Evolutionary conservation across 768 basidiomycete species (phyloP).

Genomic region (Hemileccinum rubropunctum): DNA sequence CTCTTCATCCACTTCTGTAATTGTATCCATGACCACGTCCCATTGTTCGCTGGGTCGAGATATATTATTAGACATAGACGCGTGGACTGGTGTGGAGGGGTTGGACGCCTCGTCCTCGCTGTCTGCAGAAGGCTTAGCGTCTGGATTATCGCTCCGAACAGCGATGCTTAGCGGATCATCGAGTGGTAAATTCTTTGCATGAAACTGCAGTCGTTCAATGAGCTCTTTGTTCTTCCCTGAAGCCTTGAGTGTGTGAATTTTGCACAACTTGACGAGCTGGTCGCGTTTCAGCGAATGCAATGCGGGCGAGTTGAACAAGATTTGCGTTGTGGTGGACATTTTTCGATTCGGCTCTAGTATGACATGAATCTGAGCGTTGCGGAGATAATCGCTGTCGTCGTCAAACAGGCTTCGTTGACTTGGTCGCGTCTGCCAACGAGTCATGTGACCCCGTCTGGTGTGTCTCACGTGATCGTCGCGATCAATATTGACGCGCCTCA

Average conservation of each 20-base stretch:
- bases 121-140: constrained; percentile 28
- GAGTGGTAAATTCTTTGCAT: constrained; percentile 61
- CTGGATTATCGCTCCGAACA: constrained; percentile 45
- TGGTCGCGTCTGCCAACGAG: not conserved
- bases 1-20: constrained; percentile 61
- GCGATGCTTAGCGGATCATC: constrained; percentile 57
- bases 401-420: constrained; percentile 14
- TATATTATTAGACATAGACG: constrained; percentile 18
- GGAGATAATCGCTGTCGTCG: constrained; percentile 1
- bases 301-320: constrained; percentile 82
- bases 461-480: constrained; percentile 17
- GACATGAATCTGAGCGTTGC: constrained; percentile 5
- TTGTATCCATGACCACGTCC: constrained; percentile 86
- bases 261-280: constrained; percentile 83
- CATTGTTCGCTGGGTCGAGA: constrained; percentile 76
- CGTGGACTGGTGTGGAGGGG: constrained; percentile 14
- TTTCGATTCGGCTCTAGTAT: not conserved
- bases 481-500: constrained; percentile 3
- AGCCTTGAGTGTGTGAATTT: constrained; percentile 76
- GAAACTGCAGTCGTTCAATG: constrained; percentile 62
- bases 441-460: constrained; percentile 21
- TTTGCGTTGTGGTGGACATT: constrained; percentile 74
- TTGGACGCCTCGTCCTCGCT: constrained; percentile 32
- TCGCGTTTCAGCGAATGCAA: constrained; percentile 80
- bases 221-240: constrained; percentile 77